phyloP scores from a whole-genome alignment of 2,329 filamentous ascomycete genomes.

The Bipolaris gigantea region DNA sequence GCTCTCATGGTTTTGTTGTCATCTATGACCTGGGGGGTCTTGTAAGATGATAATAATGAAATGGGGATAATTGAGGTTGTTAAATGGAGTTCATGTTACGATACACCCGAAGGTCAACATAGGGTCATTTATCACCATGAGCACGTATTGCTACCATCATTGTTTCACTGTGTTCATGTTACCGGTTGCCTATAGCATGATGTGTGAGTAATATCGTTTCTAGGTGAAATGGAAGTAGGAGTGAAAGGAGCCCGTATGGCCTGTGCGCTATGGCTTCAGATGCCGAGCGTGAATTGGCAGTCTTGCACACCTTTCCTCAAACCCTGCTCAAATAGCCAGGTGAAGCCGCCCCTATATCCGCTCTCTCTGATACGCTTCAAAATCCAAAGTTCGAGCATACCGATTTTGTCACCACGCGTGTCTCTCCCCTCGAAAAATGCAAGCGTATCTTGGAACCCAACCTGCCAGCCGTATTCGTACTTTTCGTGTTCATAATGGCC shows the following conservation, averaged over 20 bases:
- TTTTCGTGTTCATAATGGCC: slow-evolving; percentile 56
- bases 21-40: background rate
- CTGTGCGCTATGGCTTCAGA: slow-evolving; percentile 11
- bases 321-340: slow-evolving; percentile 58
- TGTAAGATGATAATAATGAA: background rate
- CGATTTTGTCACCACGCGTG: slow-evolving; percentile 54
- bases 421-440: slow-evolving; percentile 53
- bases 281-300: slow-evolving; percentile 35
- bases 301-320: slow-evolving; percentile 51
- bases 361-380: slow-evolving; percentile 58
- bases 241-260: background rate
- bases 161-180: background rate
- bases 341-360: slow-evolving; percentile 51
- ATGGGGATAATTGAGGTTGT: background rate
- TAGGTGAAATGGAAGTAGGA: background rate
- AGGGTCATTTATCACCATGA: background rate
- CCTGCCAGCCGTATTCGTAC: slow-evolving; percentile 59
- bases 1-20: background rate
- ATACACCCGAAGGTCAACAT: background rate
- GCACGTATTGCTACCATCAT: background rate
- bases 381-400: slow-evolving; percentile 61
- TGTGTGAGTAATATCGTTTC: background rate
- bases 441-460: slow-evolving; percentile 59
- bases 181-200: slow-evolving; percentile 1
- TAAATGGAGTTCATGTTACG: background rate